These are phyloP conservation scores for Diaporthe batatas DNA, from an alignment of 2,329 filamentous ascomycete species.

Conservation along the genomic window DNA sequence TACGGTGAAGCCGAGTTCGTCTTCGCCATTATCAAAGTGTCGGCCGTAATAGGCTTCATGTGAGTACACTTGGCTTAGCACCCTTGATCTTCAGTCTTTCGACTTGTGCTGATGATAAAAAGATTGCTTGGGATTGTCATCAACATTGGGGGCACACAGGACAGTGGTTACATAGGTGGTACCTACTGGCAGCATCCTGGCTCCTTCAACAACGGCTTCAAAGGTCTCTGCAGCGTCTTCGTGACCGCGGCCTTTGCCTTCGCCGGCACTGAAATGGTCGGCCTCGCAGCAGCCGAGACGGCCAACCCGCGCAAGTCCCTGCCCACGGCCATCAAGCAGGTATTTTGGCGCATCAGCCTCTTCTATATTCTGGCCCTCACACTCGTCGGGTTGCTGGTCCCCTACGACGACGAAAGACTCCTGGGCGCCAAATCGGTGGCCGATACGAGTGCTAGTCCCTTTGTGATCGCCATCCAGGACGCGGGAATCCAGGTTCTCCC, in stretches of 20 bases:
- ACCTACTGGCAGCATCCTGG: constrained; percentile 83
- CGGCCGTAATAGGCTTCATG: constrained; percentile 91
- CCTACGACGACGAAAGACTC: constrained; percentile 76
- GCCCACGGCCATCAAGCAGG: constrained; percentile 90
- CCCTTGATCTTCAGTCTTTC: background rate
- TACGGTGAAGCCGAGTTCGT: constrained; percentile 93
- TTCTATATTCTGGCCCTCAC: constrained; percentile 90
- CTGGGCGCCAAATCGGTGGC: constrained; percentile 60
- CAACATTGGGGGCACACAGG: constrained; percentile 82
- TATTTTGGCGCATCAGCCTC: constrained; percentile 92
- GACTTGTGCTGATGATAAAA: constrained; percentile 37
- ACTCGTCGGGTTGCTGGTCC: constrained; percentile 85
- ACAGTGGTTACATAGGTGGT: constrained; percentile 83
- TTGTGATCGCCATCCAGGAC: constrained; percentile 91
- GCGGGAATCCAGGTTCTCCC: constrained; percentile 86
- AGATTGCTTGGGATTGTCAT: constrained; percentile 88
- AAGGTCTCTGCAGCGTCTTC: constrained; percentile 83
- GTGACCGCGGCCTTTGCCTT: constrained; percentile 84
- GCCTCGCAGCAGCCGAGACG: constrained; percentile 82
- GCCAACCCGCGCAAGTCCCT: constrained; percentile 85
- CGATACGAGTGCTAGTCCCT: constrained; percentile 69
- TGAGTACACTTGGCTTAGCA: constrained; percentile 56
- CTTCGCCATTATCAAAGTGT: constrained; percentile 87
- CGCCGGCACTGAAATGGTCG: constrained; percentile 81
- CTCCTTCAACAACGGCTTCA: constrained; percentile 87